Conservation (phyloP, 345 rosid genomes). For the Gossypium anomalum region DNA sequence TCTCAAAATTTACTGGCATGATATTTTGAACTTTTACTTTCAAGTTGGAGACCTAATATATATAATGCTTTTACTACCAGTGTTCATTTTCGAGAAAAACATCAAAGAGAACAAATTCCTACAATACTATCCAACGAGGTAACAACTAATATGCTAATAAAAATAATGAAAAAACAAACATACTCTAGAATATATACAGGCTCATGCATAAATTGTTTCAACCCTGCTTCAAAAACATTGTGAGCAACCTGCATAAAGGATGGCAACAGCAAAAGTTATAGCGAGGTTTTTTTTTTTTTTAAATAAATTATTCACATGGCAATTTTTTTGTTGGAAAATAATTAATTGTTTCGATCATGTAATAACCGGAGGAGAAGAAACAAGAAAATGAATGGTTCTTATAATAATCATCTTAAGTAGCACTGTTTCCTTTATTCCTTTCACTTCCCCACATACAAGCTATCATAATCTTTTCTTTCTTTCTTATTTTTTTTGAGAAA, state of each 20-base stretch:
- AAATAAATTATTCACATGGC: not conserved
- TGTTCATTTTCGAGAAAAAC: not conserved
- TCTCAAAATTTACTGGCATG: not conserved
- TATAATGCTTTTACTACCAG: not conserved
- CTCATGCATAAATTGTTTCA: slow-evolving; percentile 87
- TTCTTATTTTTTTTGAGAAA: not conserved
- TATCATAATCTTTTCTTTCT: not conserved
- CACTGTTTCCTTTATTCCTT: not conserved
- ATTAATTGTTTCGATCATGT: not conserved
- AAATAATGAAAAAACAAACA: slow-evolving; percentile 27
- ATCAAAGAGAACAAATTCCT: slow-evolving; percentile 9
- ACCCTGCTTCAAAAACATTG: slow-evolving; percentile 86
- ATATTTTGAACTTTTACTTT: not conserved
- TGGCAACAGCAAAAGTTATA: slow-evolving; percentile 6
- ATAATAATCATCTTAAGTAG: not conserved
- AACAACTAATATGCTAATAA: not conserved
- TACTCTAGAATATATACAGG: slow-evolving; percentile 90
- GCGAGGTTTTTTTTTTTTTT: not conserved
- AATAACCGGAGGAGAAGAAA: not conserved
- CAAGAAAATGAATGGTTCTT: not conserved
- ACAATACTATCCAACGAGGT: not conserved
- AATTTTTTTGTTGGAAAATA: not conserved
- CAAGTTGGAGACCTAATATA: not conserved
- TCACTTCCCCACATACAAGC: not conserved
- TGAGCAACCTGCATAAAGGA: slow-evolving; percentile 70